These are phyloP conservation scores for Tuber borchii DNA, from an alignment of 495 filamentous ascomycete species.

Conservation along the genomic window DNA sequence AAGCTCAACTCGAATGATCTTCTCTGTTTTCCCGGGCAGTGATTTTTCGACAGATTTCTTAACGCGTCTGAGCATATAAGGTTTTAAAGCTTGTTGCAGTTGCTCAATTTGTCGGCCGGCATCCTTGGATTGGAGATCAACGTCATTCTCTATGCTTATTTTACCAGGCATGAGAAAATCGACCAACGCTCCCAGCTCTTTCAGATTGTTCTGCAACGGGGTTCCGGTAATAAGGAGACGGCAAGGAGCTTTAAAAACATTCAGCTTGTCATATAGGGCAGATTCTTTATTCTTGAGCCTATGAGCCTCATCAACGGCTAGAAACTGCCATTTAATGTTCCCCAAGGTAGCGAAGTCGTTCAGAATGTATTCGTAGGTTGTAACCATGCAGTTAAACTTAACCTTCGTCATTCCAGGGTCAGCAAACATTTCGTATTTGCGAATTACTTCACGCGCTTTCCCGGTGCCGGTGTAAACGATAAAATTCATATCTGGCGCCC, in stretches of 20 bases:
- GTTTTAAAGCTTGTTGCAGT: constrained; percentile 50
- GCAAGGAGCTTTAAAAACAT: constrained; percentile 75
- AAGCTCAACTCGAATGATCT: constrained; percentile 94
- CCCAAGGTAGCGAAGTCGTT: constrained; percentile 69
- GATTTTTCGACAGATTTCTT: constrained; percentile 96
- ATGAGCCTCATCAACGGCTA: constrained; percentile 94
- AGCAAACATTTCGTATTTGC: constrained; percentile 77
- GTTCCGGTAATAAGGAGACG: constrained; percentile 93
- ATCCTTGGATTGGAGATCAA: constrained; percentile 67
- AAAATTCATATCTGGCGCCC: constrained; percentile 95
- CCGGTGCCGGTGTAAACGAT: constrained; percentile 91
- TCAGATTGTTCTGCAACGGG: constrained; percentile 92
- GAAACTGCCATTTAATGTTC: constrained; percentile 92
- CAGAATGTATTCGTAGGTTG: constrained; percentile 91
- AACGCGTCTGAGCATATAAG: constrained; percentile 91
- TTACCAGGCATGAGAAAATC: constrained; percentile 92
- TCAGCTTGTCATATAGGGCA: constrained; percentile 76
- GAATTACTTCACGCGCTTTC: constrained; percentile 69
- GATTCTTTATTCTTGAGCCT: constrained; percentile 93
- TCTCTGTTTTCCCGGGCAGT: constrained; percentile 91
- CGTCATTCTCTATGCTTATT: constrained; percentile 77
- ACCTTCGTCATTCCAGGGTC: constrained; percentile 74
- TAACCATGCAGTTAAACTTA: constrained; percentile 92
- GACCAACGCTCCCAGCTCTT: constrained; percentile 82
- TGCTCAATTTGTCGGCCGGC: constrained; percentile 57